Conservation (phyloP, 768 basidiomycete genomes). For the Paxillus involutus region DNA sequence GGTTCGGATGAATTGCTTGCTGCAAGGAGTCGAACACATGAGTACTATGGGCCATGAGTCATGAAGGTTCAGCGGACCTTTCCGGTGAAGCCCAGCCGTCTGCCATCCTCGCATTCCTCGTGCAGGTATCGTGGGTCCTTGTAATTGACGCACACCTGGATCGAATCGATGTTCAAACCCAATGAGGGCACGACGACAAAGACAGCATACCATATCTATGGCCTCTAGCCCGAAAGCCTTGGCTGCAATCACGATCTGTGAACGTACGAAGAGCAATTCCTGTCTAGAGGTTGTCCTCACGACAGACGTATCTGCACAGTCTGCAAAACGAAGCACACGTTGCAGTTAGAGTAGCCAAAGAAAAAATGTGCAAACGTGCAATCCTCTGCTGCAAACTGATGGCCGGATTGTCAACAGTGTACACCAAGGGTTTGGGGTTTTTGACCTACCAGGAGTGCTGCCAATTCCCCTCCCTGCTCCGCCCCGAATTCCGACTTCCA, state of each 20-base stretch:
- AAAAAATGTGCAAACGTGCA: constrained; percentile 46
- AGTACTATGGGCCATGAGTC: neutral
- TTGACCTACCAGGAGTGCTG: constrained; percentile 54
- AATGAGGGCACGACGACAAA: neutral
- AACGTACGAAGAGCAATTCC: constrained; percentile 84
- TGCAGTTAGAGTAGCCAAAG: neutral
- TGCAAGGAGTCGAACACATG: constrained; percentile 32
- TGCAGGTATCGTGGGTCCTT: constrained; percentile 63
- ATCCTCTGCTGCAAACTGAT: constrained; percentile 92
- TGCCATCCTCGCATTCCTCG: constrained; percentile 79
- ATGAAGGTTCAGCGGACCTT: constrained; percentile 50
- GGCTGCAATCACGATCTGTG: constrained; percentile 76
- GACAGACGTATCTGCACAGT: constrained; percentile 87
- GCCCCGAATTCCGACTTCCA: constrained; percentile 56
- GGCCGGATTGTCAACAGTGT: neutral
- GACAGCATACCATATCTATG: constrained; percentile 77
- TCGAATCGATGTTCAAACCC: constrained; percentile 1
- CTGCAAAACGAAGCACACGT: constrained; percentile 38
- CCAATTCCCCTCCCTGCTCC: constrained; percentile 51
- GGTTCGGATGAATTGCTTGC: constrained; percentile 95
- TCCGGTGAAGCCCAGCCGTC: constrained; percentile 85
- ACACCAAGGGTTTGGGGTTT: neutral
- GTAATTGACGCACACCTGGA: constrained; percentile 85
- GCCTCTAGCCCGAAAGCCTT: constrained; percentile 82
- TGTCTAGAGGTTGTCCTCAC: constrained; percentile 69